Conservation (phyloP, 345 rosid species). For the Barbarea vulgaris region DNA sequence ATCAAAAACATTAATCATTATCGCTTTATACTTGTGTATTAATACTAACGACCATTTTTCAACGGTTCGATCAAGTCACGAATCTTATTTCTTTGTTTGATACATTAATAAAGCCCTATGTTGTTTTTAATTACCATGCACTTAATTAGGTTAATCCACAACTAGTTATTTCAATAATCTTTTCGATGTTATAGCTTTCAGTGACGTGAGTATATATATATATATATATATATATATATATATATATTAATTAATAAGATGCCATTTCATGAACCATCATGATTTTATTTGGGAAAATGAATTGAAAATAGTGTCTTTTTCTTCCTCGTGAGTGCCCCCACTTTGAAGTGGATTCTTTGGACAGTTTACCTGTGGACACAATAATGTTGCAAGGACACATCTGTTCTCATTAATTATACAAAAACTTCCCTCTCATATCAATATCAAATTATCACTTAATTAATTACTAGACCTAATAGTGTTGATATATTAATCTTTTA, state of each 20-base stretch:
- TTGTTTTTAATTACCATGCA: not conserved
- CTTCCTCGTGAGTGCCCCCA: slow-evolving; percentile 45
- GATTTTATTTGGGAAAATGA: slow-evolving; percentile 32
- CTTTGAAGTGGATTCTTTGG: slow-evolving; percentile 47
- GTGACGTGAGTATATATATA: not conserved
- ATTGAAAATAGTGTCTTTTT: slow-evolving; percentile 34
- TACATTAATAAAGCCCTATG: not conserved
- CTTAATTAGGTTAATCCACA: not conserved
- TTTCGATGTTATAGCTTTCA: not conserved
- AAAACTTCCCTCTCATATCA: slow-evolving; percentile 39
- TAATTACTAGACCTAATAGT: slow-evolving; percentile 37
- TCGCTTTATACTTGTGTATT: not conserved
- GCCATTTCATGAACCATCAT: slow-evolving; percentile 39
- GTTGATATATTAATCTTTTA: slow-evolving; percentile 8
- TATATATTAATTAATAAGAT: slow-evolving; percentile 29
- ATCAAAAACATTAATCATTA: not conserved
- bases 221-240: not conserved
- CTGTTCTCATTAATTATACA: slow-evolving; percentile 36
- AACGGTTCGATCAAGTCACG: not conserved
- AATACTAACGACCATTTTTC: not conserved
- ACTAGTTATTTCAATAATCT: not conserved
- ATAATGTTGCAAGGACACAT: slow-evolving; percentile 42
- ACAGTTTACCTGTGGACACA: slow-evolving; percentile 47
- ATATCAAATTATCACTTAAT: slow-evolving; percentile 32
- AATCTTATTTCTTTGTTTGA: not conserved